These are phyloP conservation scores for Cicer bijugum DNA, from an alignment of 306 rosid species.

Conservation along the genomic window DNA sequence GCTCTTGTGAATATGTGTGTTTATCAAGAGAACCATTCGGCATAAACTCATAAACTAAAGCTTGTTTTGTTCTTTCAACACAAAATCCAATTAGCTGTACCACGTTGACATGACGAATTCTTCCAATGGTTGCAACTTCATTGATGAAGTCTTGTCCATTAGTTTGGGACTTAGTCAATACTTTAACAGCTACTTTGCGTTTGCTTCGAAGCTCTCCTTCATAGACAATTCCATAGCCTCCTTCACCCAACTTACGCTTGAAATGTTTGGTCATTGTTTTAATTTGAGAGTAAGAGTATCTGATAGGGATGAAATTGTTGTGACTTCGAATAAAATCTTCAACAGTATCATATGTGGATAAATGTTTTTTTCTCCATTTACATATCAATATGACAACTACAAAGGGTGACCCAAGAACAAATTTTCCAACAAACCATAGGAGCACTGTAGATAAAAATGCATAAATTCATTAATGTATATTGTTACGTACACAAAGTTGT, in stretches of 20 bases:
- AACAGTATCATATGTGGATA: background rate
- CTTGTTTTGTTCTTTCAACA: slow-evolving; percentile 36
- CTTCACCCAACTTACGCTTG: slow-evolving; percentile 39
- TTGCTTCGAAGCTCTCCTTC: slow-evolving; percentile 39
- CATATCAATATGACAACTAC: background rate
- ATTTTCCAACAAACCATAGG: background rate
- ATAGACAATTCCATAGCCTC: slow-evolving; percentile 24
- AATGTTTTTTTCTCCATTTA: slow-evolving; percentile 34
- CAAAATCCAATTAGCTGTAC: slow-evolving; percentile 39
- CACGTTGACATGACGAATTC: slow-evolving; percentile 34
- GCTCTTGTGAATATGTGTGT: slow-evolving; percentile 19
- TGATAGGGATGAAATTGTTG: slow-evolving; percentile 16
- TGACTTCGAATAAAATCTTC: slow-evolving; percentile 24
- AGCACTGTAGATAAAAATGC: background rate
- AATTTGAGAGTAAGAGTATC: slow-evolving; percentile 29
- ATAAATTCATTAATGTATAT: no score
- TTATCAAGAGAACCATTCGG: slow-evolving; percentile 39
- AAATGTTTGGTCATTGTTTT: slow-evolving; percentile 28
- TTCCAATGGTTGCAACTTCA: slow-evolving; percentile 41
- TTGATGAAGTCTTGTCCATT: slow-evolving; percentile 38
- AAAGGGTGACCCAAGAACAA: slow-evolving; percentile 19
- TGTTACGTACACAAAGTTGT: no score
- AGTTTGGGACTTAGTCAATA: slow-evolving; percentile 24
- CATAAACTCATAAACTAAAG: slow-evolving; percentile 40
- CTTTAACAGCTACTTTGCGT: slow-evolving; percentile 33